Evolutionary conservation across 2,329 filamentous ascomycete genomes (phyloP).

Genomic region (Teratosphaeria nubilosa): DNA sequence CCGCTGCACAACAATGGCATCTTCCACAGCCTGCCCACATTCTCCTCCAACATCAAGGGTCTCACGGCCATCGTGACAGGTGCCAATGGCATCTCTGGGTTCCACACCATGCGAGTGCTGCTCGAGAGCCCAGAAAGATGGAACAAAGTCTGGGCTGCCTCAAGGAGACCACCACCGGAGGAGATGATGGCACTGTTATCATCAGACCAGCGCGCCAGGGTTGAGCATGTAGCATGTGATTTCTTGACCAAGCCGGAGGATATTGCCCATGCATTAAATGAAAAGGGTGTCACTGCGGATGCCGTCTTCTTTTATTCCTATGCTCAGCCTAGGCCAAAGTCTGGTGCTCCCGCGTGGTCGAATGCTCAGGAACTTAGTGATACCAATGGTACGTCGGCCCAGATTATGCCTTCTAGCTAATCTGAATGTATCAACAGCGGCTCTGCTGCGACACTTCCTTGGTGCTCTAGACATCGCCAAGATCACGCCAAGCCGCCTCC

Average conservation of each 20-base stretch:
- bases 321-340: constrained; percentile 38
- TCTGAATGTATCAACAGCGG: constrained; percentile 23
- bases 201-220: constrained; percentile 18
- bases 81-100: constrained; percentile 45
- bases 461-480: constrained; percentile 31
- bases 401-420: not conserved
- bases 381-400: constrained; percentile 37
- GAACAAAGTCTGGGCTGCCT: constrained; percentile 43
- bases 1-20: constrained; percentile 31
- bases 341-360: constrained; percentile 36
- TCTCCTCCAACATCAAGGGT: constrained; percentile 31
- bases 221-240: constrained; percentile 24
- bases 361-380: constrained; percentile 41
- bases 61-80: constrained; percentile 45
- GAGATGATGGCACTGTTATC: constrained; percentile 27
- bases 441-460: constrained; percentile 40
- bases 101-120: constrained; percentile 42
- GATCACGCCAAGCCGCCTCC: constrained; percentile 37
- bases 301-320: constrained; percentile 48
- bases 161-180: constrained; percentile 35
- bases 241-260: constrained; percentile 29
- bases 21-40: constrained; percentile 41
- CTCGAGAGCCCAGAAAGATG: constrained; percentile 38
- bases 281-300: constrained; percentile 28
- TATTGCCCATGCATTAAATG: constrained; percentile 27